Percentiles rank a stretch among this genome's conserved stretches.
Conservation (phyloP, 2,329 filamentous ascomycete species). For the Microsporum ferrugineum region DNA sequence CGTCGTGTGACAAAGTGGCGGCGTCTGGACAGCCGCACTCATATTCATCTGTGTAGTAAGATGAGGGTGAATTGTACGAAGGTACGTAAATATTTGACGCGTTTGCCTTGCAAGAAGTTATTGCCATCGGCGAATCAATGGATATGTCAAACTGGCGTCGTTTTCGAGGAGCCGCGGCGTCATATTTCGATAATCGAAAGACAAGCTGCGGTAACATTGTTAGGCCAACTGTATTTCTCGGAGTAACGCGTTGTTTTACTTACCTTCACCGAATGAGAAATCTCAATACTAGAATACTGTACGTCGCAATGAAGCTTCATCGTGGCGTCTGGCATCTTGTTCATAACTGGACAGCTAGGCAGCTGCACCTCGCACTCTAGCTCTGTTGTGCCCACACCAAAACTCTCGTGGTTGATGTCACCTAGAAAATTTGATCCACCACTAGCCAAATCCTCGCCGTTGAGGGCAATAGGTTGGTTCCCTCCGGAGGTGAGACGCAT, state of each 20-base stretch:
- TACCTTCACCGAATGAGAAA: slow-evolving; percentile 95
- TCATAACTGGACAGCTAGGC: slow-evolving; percentile 77
- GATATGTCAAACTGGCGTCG: slow-evolving; percentile 89
- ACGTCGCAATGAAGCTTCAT: slow-evolving; percentile 70
- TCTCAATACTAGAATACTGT: slow-evolving; percentile 85
- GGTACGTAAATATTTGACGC: slow-evolving; percentile 79
- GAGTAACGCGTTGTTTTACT: slow-evolving; percentile 16
- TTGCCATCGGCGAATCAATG: slow-evolving; percentile 89
- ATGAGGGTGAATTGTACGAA: slow-evolving; percentile 52
- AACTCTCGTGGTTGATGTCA: slow-evolving; percentile 58
- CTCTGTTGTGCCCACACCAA: slow-evolving; percentile 75
- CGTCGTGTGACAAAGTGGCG: slow-evolving; percentile 30
- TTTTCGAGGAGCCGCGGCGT: slow-evolving; percentile 64
- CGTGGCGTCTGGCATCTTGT: slow-evolving; percentile 47
- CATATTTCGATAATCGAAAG: slow-evolving; percentile 77
- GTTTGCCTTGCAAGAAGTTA: slow-evolving; percentile 85
- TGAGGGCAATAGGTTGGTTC: slow-evolving; percentile 56
- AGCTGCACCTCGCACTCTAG: slow-evolving; percentile 91
- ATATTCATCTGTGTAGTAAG: slow-evolving; percentile 45
- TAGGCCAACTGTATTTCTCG: background rate
- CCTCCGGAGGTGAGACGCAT: slow-evolving; percentile 69
- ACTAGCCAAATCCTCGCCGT: slow-evolving; percentile 43
- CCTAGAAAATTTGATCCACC: slow-evolving; percentile 63
- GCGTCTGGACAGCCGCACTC: slow-evolving; percentile 59
- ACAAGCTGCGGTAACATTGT: slow-evolving; percentile 52